These are phyloP conservation scores for Eleusine coracana DNA, from an alignment of 176 grass and related monocot genomes.

Conservation along the genomic window DNA sequence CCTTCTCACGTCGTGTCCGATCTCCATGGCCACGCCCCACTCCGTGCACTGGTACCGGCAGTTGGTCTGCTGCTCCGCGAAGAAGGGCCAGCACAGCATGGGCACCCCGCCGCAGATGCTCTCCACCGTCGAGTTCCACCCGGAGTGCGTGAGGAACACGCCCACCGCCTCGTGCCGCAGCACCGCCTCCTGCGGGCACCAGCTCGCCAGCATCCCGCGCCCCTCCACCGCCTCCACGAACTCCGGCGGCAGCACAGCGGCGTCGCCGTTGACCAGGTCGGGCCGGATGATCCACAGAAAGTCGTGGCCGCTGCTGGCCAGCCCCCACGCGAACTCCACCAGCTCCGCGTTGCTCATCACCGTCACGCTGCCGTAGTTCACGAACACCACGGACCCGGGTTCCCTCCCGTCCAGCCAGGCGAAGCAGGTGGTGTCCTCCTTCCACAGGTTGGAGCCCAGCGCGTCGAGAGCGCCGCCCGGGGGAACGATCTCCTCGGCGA, in stretches of 20 bases:
- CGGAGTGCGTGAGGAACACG: conserved; percentile 74
- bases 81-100: conserved; percentile 84
- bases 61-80: conserved; percentile 81
- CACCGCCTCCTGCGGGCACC: conserved; percentile 80
- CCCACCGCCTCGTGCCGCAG: conserved; percentile 60
- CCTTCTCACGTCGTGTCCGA: conserved; percentile 63
- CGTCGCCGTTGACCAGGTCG: conserved; percentile 63
- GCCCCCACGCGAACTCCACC: conserved; percentile 79
- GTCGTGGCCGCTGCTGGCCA: conserved; percentile 60
- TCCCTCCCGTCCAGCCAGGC: conserved; percentile 56
- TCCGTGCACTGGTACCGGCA: conserved; percentile 66
- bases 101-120: conserved; percentile 73
- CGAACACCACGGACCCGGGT: conserved; percentile 69
- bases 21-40: conserved; percentile 84
- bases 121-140: conserved; percentile 81
- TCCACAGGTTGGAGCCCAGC: conserved; percentile 61
- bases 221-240: conserved; percentile 54
- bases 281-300: conserved; percentile 85
- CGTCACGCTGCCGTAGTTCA: conserved; percentile 82
- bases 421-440: conserved; percentile 62
- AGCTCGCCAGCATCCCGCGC: conserved; percentile 58
- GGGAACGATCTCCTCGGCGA: conserved; percentile 35
- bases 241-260: conserved; percentile 54
- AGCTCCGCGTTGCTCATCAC: conserved; percentile 65
- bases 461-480: not conserved